phyloP scores from a whole-genome alignment of 345 rosid genomes.

The Aethionema arabicum region DNA sequence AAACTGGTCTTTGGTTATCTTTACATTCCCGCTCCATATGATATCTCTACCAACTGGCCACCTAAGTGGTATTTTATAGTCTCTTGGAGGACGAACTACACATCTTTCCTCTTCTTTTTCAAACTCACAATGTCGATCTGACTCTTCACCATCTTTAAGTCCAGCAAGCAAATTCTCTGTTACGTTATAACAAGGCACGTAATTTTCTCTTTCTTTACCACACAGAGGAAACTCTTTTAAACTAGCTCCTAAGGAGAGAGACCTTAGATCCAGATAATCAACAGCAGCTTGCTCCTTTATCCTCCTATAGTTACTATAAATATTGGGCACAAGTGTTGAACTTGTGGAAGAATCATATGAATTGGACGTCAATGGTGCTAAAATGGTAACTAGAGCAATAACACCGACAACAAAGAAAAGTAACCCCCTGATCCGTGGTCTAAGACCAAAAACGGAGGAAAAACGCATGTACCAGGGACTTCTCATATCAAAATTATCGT shows the following conservation, averaged over 20 bases:
- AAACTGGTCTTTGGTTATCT: slow-evolving; percentile 93
- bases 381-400: slow-evolving; percentile 62
- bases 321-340: slow-evolving; percentile 46
- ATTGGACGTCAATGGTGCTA: slow-evolving; percentile 66
- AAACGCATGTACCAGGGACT: slow-evolving; percentile 67
- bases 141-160: slow-evolving; percentile 78
- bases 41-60: slow-evolving; percentile 98
- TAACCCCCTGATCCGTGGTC: slow-evolving; percentile 63
- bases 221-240: slow-evolving; percentile 67
- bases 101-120: slow-evolving; percentile 53
- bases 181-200: slow-evolving; percentile 87
- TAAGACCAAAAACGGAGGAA: slow-evolving; percentile 61
- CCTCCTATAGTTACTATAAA: slow-evolving; percentile 74
- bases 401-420: slow-evolving; percentile 61
- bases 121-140: slow-evolving; percentile 85
- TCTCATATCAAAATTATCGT: slow-evolving; percentile 71
- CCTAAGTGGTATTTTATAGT: slow-evolving; percentile 83
- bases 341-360: slow-evolving; percentile 49
- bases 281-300: slow-evolving; percentile 89
- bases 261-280: slow-evolving; percentile 74
- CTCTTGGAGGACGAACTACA: slow-evolving; percentile 90
- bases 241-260: slow-evolving; percentile 57
- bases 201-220: slow-evolving; percentile 86
- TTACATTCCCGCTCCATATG: slow-evolving; percentile 95
- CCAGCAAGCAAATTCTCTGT: slow-evolving; percentile 73